Conservation (phyloP, 2,329 filamentous ascomycete genomes). For the Fusarium penzigii region DNA sequence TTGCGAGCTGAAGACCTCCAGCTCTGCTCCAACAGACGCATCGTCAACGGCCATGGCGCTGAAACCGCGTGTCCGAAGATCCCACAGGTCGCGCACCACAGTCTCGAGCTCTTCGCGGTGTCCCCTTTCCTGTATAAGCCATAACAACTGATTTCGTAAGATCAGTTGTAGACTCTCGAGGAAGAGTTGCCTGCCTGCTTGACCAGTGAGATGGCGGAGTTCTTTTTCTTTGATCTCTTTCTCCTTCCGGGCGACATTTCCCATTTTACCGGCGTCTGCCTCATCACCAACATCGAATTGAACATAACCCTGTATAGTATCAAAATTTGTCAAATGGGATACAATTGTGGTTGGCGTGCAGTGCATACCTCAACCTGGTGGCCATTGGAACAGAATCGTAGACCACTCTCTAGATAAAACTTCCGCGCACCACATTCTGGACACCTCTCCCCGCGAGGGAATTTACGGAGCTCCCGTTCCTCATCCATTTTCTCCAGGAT, state of each 20-base stretch:
- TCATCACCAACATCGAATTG: slow-evolving; percentile 64
- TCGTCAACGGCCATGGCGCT: slow-evolving; percentile 37
- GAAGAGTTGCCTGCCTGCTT: slow-evolving; percentile 73
- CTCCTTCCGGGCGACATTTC: slow-evolving; percentile 56
- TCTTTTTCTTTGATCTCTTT: slow-evolving; percentile 57
- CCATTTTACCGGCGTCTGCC: slow-evolving; percentile 66
- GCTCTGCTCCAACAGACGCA: slow-evolving; percentile 26
- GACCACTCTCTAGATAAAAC: slow-evolving; percentile 74
- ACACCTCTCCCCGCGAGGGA: slow-evolving; percentile 55
- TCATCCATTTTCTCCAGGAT: slow-evolving; percentile 39
- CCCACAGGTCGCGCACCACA: slow-evolving; percentile 83
- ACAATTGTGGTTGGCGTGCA: background rate
- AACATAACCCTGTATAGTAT: slow-evolving; percentile 48
- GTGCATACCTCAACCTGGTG: slow-evolving; percentile 70
- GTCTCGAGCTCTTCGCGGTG: slow-evolving; percentile 75
- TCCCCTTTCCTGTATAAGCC: slow-evolving; percentile 66
- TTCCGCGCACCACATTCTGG: slow-evolving; percentile 69
- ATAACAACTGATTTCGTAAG: slow-evolving; percentile 76
- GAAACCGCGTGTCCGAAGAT: slow-evolving; percentile 59
- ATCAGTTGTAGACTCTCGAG: slow-evolving; percentile 84
- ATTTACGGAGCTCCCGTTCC: slow-evolving; percentile 47
- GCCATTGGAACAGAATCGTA: slow-evolving; percentile 77
- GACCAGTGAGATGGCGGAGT: slow-evolving; percentile 61
- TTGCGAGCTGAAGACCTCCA: slow-evolving; percentile 43
- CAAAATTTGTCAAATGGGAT: background rate